Conservation (phyloP, 148 eudicot species). For the Bassia scoparia region DNA sequence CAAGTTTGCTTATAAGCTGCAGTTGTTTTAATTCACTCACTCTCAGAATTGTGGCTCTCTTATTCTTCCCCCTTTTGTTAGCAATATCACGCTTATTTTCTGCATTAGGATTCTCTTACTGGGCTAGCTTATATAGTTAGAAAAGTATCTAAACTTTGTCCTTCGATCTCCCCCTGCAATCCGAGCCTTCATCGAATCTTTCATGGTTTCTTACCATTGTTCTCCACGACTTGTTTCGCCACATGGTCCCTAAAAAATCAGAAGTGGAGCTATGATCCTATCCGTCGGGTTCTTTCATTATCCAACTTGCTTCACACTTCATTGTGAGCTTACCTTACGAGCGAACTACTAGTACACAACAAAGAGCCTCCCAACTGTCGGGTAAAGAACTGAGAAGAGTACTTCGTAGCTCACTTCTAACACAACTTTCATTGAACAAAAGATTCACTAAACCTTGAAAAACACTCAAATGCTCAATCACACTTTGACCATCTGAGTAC, state of each 20-base stretch:
- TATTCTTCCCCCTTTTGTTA: background rate
- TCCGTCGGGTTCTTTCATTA: background rate
- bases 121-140: slow-evolving; percentile 4
- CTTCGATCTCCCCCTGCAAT: background rate
- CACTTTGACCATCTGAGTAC: background rate
- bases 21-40: background rate
- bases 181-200: background rate
- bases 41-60: background rate
- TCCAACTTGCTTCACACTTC: background rate
- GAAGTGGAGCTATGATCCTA: background rate
- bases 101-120: background rate
- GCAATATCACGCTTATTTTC: background rate
- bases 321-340: background rate
- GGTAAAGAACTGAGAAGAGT: background rate
- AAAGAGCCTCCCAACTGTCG: background rate
- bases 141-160: background rate
- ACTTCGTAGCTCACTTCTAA: background rate
- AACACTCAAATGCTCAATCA: too few species aligned
- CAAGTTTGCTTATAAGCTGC: background rate
- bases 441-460: background rate
- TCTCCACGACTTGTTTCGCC: background rate
- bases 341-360: background rate
- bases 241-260: background rate
- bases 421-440: background rate
- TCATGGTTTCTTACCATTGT: background rate